A percentile compares a stretch with the other conserved stretches of the same genome.
phyloP scores from a whole-genome alignment of 2,329 filamentous ascomycete genomes.

The Monilinia aucupariae region DNA sequence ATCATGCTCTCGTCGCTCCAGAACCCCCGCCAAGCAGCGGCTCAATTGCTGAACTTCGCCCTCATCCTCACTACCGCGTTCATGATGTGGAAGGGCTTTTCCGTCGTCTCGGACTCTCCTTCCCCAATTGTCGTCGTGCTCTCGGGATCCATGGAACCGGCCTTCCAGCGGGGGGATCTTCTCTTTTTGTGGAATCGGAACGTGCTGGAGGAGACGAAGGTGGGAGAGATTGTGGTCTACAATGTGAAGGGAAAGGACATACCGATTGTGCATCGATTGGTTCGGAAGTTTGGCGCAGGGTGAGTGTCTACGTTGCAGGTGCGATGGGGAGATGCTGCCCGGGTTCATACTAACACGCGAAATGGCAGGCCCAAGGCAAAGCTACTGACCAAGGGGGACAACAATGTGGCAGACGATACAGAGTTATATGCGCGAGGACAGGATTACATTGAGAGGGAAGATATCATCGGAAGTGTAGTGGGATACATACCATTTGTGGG shows the following conservation, averaged over 20 bases:
- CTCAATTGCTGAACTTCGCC: constrained; percentile 66
- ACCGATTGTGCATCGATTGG: constrained; percentile 90
- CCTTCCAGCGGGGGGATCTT: constrained; percentile 54
- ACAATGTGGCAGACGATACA: constrained; percentile 89
- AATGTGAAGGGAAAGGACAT: constrained; percentile 84
- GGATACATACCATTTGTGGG: constrained; percentile 92
- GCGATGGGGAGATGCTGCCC: background rate
- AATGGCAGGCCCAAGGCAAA: constrained; percentile 50
- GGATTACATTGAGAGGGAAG: constrained; percentile 77
- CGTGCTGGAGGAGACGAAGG: constrained; percentile 51
- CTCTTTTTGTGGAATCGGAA: constrained; percentile 55
- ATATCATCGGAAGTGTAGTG: constrained; percentile 89
- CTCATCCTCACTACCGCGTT: constrained; percentile 68
- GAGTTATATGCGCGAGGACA: constrained; percentile 84
- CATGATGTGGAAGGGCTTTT: constrained; percentile 69
- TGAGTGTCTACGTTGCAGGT: constrained; percentile 34
- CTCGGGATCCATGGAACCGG: constrained; percentile 56
- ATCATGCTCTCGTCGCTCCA: constrained; percentile 51
- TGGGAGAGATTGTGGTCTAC: constrained; percentile 71
- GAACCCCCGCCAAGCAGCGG: constrained; percentile 60
- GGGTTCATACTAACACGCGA: background rate
- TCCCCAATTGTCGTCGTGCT: constrained; percentile 58
- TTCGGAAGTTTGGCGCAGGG: constrained; percentile 64
- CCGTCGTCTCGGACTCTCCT: constrained; percentile 55
- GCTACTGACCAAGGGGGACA: constrained; percentile 94